These are phyloP conservation scores for Fusarium multiceps DNA, from an alignment of 2,329 filamentous ascomycete genomes.

Conservation along the genomic window DNA sequence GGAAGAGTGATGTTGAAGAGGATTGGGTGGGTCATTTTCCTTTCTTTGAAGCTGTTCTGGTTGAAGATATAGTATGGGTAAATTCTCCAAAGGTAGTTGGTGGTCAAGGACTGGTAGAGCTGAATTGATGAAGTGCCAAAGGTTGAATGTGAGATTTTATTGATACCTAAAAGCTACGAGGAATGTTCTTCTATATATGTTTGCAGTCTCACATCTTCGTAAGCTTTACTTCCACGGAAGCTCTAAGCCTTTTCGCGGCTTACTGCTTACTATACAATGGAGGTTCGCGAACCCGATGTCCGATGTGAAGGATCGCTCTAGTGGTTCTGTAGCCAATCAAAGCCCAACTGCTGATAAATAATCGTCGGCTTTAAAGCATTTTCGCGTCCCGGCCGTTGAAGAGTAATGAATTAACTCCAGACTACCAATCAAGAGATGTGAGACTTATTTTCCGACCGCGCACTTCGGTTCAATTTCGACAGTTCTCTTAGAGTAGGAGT, in stretches of 20 bases:
- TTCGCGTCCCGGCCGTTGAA: background rate
- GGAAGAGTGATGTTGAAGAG: conserved; percentile 17
- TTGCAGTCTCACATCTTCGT: background rate
- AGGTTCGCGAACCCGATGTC: background rate
- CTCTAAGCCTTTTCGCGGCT: background rate
- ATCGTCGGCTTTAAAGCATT: background rate
- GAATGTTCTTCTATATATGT: background rate
- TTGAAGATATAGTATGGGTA: too few species aligned
- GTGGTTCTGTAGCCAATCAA: background rate
- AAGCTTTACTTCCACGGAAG: background rate
- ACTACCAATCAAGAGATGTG: too few species aligned
- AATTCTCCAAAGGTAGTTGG: background rate
- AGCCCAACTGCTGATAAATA: background rate
- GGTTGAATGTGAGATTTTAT: background rate
- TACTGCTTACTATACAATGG: background rate
- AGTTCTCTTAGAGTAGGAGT: background rate
- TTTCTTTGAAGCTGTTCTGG: background rate
- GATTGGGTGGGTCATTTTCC: conserved; percentile 9
- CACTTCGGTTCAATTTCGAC: background rate
- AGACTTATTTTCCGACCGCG: background rate
- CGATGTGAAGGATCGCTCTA: background rate
- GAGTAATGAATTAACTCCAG: background rate
- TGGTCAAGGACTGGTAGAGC: background rate
- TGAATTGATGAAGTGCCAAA: background rate
- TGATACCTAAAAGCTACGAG: background rate